Conservation (phyloP, 495 filamentous ascomycete genomes). For the Tirmania nivea region DNA sequence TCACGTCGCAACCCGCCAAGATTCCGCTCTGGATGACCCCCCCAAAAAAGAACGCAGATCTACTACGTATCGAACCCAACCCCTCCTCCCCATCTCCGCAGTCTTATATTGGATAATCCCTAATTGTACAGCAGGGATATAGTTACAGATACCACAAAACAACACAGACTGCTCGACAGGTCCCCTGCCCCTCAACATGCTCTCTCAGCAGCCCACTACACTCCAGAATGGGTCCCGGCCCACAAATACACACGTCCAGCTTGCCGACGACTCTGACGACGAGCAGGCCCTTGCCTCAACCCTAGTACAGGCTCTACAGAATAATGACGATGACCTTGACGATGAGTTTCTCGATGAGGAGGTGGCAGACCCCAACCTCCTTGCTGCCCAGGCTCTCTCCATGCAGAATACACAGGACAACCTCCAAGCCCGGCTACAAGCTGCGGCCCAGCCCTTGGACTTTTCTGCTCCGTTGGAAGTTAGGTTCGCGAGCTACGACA, state of each 20-base stretch:
- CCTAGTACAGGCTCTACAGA: constrained; percentile 20
- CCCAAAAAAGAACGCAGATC: neutral
- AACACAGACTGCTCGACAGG: neutral
- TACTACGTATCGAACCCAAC: neutral
- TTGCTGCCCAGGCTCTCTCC: constrained; percentile 6
- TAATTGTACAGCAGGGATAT: too few species aligned
- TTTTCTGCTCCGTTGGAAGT: constrained; percentile 83
- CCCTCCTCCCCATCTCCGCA: neutral
- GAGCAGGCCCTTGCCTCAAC: constrained; percentile 15
- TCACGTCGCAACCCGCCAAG: neutral
- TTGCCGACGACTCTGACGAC: constrained; percentile 13
- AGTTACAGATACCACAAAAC: neutral
- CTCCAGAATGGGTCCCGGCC: neutral
- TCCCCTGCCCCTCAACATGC: neutral
- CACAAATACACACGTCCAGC: neutral
- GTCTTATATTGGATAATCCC: neutral
- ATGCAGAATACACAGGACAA: constrained; percentile 32
- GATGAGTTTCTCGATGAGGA: constrained; percentile 8
- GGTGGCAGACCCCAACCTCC: neutral
- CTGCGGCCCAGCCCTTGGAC: constrained; percentile 83
- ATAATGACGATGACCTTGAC: constrained; percentile 23
- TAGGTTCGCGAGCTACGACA: constrained; percentile 96
- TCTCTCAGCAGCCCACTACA: neutral
- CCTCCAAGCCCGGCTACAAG: constrained; percentile 70
- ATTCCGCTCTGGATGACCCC: neutral